Base-by-base conservation (phyloP, 208 protist genomes). In the Leptomonas pyrrhocoris region DNA sequence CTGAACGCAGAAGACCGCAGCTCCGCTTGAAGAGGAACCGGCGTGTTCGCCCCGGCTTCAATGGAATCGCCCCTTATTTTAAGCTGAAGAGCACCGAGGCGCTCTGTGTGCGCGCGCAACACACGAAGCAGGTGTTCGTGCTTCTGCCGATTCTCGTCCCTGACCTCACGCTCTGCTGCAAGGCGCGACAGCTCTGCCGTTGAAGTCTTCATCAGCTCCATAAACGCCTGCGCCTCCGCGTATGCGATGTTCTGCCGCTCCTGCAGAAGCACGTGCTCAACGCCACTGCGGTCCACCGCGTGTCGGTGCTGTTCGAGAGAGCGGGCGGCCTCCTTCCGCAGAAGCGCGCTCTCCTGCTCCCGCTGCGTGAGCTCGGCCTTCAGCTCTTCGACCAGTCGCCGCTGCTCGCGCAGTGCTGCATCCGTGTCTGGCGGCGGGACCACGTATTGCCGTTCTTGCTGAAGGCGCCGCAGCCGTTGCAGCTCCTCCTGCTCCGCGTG, bases 401-500 rank as follows among this genome's bases (percentile, higher is more conserved):
- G 46, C 25, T 46, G 40, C 27, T 73, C 46, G 2, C 2, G 9
- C 60, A 43, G 19, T 12, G 2, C 54, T 9, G 7, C 31, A 28
- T 27, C 12, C 21, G 34, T 42, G 1, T 27, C 11, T 15, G 1
- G 58, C 0, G 19, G 43, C 18, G 18, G 3, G 19, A 45, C n/a
- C n/a, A n/a, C 56, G 27, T 40, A 23, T 2, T 31, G 21, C 19
- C 28, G 34, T 48, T 59, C 68, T 55, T 71, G 62, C 59, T 76
- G 73, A 43, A 74, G 23, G 19, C 46, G n/a, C 5, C 65, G 67
- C 53, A 89, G 53, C 34, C 66, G 53, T 64, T 82, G 69, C 34
- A 89, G 70, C 66, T 90, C 61, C 13, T 61, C 73, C 21, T 80
- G 80, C 31, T 95, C 85, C 0, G 42, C 58, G 25, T 70, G 27